Percentiles rank a stretch among this genome's conserved stretches.
These are phyloP conservation scores for Apiotrichum akiyoshidainum DNA, from an alignment of 1,284 basidiomycete genomes.

Conservation along the genomic window DNA sequence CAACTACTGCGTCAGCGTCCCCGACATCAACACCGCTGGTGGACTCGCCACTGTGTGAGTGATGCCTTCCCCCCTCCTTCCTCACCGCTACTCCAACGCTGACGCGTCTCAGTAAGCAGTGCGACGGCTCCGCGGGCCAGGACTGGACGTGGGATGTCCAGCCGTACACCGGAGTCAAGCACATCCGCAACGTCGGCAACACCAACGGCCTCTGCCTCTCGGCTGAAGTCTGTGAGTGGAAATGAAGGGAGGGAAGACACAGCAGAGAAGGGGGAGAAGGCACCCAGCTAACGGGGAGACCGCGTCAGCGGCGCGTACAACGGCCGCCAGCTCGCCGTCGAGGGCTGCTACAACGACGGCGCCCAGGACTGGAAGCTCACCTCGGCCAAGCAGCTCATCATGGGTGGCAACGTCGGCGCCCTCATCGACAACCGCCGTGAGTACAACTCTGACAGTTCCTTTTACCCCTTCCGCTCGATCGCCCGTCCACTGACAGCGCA, in stretches of 20 bases:
- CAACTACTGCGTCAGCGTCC: slow-evolving; percentile 9
- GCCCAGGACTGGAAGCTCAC: slow-evolving; percentile 5
- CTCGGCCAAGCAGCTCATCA: neutral
- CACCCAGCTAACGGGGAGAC: slow-evolving; percentile 1
- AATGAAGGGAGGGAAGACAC: too few relatives aligned
- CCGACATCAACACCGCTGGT: neutral
- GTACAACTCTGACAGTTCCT: neutral
- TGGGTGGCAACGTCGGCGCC: neutral
- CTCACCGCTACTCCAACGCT: neutral
- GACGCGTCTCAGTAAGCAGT: neutral
- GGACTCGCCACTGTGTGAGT: neutral
- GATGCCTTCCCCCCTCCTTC: too few relatives aligned
- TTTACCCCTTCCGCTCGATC: too few relatives aligned
- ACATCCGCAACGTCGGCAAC: slow-evolving; percentile 5
- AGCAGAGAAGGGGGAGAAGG: too few relatives aligned
- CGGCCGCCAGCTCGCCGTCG: slow-evolving; percentile 3
- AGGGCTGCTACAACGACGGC: slow-evolving; percentile 9
- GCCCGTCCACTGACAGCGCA: too few relatives aligned
- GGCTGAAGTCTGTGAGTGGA: slow-evolving; percentile 10
- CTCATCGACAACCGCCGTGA: slow-evolving; percentile 3
- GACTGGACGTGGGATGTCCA: slow-evolving; percentile 4
- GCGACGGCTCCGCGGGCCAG: slow-evolving; percentile 9
- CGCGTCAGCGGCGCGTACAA: neutral
- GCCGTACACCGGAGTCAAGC: neutral
- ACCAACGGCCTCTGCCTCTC: slow-evolving; percentile 3